Percentiles rank a stretch among this genome's conserved stretches.
Conservation (phyloP, 306 rosid species). For the Lithocarpus polystachyus region DNA sequence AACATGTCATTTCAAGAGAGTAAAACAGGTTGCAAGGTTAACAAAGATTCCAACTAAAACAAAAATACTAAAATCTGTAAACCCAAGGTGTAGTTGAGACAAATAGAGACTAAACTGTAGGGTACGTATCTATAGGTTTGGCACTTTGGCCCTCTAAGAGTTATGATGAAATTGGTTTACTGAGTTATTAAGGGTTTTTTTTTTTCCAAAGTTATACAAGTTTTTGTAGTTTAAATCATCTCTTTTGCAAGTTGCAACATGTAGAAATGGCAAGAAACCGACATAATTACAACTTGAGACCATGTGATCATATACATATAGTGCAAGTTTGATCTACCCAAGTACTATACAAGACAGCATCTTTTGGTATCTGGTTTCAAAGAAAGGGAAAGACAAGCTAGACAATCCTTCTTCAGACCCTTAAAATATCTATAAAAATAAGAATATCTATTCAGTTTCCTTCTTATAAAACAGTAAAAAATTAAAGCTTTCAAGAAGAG, state of each 20-base stretch:
- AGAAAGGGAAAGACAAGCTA: constrained; percentile 7
- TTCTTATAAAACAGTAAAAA: neutral
- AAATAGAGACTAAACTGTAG: constrained; percentile 26
- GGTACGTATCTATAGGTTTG: constrained; percentile 41
- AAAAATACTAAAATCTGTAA: neutral
- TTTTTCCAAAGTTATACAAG: neutral
- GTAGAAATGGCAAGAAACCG: constrained; percentile 14
- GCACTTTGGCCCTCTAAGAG: too few species aligned
- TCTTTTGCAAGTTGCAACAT: neutral
- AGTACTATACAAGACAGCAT: neutral
- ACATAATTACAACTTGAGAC: constrained; percentile 16
- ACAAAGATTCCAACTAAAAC: neutral
- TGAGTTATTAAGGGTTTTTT: neutral
- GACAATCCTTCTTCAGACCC: constrained; percentile 9
- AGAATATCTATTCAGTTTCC: neutral
- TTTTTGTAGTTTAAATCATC: neutral
- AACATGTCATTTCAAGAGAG: neutral
- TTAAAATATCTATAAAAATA: constrained; percentile 32
- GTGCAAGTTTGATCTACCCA: constrained; percentile 9
- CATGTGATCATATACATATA: constrained; percentile 15
- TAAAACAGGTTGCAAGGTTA: neutral
- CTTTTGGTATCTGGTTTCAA: constrained; percentile 18
- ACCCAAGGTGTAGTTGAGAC: neutral
- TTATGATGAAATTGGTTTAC: neutral
- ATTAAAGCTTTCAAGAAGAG: constrained; percentile 8